A percentile compares a stretch with the other conserved stretches of the same genome.
phyloP scores from a whole-genome alignment of 257 asterid species.

The Nemophila menziesii region DNA sequence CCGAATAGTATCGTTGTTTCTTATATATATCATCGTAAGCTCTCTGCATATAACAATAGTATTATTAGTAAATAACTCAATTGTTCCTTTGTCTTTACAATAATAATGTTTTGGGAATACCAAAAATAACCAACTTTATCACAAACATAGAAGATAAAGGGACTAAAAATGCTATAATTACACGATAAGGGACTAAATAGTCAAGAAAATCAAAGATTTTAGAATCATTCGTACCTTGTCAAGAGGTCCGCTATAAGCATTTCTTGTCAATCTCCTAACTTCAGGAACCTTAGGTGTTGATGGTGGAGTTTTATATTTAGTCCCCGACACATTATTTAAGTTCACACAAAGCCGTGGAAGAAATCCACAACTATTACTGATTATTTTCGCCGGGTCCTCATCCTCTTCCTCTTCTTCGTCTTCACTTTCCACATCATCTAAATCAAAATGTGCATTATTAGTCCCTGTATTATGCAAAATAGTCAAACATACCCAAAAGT shows the following conservation, averaged over 20 bases:
- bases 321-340: conserved; percentile 53
- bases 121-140: too few relatives aligned
- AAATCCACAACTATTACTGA: conserved; percentile 67
- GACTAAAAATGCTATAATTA: too few relatives aligned
- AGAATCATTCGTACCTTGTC: conserved; percentile 82
- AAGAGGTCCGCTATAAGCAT: conserved; percentile 83
- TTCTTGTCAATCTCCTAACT: conserved; percentile 47
- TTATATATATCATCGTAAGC: conserved; percentile 34
- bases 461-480: too few relatives aligned
- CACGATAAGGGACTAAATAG: too few relatives aligned
- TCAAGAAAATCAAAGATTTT: too few relatives aligned
- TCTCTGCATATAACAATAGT: conserved; percentile 28
- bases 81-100: too few relatives aligned
- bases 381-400: conserved; percentile 34
- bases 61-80: too few relatives aligned
- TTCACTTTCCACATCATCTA: conserved; percentile 45
- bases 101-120: too few relatives aligned
- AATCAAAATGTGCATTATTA: too few relatives aligned
- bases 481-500: too few relatives aligned
- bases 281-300: conserved; percentile 39
- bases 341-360: conserved; percentile 72
- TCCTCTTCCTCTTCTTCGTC: conserved; percentile 19
- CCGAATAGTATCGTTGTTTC: conserved; percentile 67
- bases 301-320: conserved; percentile 38
- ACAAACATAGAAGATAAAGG: too few relatives aligned